A percentile compares a stretch with the other conserved stretches of the same genome.
Evolutionary conservation across 2,329 filamentous ascomycete genomes (phyloP).

Genomic region (Phyllosticta citriasiana): DNA sequence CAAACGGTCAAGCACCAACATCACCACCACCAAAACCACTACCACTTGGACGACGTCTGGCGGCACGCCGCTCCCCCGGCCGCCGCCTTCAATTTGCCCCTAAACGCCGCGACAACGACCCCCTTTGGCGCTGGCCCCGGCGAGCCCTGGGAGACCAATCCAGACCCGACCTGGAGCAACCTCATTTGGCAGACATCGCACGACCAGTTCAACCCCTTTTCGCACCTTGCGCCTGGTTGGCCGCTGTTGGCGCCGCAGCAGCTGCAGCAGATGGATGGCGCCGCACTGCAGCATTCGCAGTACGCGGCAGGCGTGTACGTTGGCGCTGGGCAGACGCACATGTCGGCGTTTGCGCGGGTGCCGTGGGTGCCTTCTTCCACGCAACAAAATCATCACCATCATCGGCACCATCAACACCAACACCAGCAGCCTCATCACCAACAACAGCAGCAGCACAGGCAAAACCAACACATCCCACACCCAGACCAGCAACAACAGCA

Average conservation of each 20-base stretch:
- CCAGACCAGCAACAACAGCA: not conserved
- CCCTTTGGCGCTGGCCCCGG: not conserved
- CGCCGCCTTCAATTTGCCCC: too few relatives aligned
- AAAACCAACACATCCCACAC: not conserved
- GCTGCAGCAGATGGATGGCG: not conserved
- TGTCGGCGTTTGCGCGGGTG: not conserved
- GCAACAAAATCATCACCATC: not conserved
- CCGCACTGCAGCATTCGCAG: not conserved
- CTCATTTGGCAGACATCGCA: not conserved
- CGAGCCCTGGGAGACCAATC: not conserved
- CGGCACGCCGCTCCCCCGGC: too few relatives aligned
- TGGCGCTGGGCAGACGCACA: not conserved
- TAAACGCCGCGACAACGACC: too few relatives aligned
- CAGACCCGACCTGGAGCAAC: not conserved
- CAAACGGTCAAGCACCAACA: not conserved
- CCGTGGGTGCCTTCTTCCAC: not conserved
- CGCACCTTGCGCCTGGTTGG: not conserved
- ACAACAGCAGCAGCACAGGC: not conserved
- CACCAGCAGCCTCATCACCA: not conserved
- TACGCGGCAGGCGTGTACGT: not conserved
- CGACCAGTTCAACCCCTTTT: not conserved
- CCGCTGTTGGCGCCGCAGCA: not conserved
- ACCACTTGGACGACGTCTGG: too few relatives aligned
- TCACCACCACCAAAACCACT: too few relatives aligned
- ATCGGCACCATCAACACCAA: not conserved